phyloP scores from a whole-genome alignment of 805 yeast genomes.

The Saturnispora zaruensis region DNA sequence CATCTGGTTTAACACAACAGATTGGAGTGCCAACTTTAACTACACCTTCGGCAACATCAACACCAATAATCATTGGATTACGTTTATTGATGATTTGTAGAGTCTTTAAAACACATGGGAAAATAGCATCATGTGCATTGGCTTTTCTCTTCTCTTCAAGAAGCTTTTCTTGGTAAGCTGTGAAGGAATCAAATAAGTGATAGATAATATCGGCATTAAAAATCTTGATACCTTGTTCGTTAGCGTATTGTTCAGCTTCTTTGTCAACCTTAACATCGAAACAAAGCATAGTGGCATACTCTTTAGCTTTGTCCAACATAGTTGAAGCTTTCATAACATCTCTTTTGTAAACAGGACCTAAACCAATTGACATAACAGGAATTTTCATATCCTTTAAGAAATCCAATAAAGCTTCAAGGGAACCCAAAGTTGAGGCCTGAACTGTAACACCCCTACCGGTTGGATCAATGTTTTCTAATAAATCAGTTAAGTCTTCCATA shows the following conservation, averaged over 20 bases:
- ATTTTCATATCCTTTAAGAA: constrained; percentile 98
- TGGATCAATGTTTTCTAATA: constrained; percentile 89
- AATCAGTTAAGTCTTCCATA: constrained; percentile 95
- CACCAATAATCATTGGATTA: constrained; percentile 99
- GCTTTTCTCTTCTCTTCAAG: constrained; percentile 87
- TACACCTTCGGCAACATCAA: constrained; percentile 88
- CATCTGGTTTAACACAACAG: constrained; percentile 81
- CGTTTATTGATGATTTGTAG: constrained; percentile 96
- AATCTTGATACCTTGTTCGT: constrained; percentile 81
- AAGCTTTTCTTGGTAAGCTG: constrained; percentile 81
- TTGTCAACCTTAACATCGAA: constrained; percentile 95
- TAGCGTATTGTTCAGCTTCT: constrained; percentile 98
- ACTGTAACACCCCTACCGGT: constrained; percentile 97
- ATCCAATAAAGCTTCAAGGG: constrained; percentile 92
- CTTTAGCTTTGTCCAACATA: constrained; percentile 95
- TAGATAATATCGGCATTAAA: constrained; percentile 96
- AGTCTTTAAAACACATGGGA: constrained; percentile 92
- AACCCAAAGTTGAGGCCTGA: constrained; percentile 97
- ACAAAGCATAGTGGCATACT: constrained; percentile 95
- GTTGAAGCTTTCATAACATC: constrained; percentile 97
- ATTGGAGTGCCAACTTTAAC: constrained; percentile 91
- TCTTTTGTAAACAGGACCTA: constrained; percentile 97
- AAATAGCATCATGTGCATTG: constrained; percentile 78
- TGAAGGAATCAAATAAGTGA: constrained; percentile 91
- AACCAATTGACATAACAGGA: constrained; percentile 96